Conservation (phyloP, 805 yeast genomes). For the Saturnispora zaruensis region DNA sequence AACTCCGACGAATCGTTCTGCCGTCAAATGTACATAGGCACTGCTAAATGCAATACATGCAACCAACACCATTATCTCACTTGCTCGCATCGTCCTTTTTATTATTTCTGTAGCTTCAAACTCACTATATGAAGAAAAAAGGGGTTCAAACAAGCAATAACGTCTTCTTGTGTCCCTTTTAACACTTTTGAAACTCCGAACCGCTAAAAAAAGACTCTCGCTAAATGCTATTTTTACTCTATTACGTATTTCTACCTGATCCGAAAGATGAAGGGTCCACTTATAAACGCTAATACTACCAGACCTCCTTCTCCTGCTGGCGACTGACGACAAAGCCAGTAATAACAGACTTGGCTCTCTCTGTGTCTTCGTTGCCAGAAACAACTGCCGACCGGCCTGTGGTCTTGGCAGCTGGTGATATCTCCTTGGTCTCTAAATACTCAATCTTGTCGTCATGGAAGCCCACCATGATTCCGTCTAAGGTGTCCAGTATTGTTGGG, state of each 20-base stretch:
- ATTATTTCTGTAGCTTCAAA: background rate
- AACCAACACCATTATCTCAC: background rate
- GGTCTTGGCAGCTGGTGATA: background rate
- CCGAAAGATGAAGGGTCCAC: background rate
- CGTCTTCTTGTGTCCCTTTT: background rate
- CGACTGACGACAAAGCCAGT: conserved; percentile 7
- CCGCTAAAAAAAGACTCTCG: background rate
- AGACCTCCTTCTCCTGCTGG: conserved; percentile 3
- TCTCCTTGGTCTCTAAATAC: conserved; percentile 25
- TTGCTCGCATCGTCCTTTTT: background rate
- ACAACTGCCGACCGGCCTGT: background rate
- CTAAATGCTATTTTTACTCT: background rate
- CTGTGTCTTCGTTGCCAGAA: background rate
- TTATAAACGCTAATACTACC: background rate
- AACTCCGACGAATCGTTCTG: background rate
- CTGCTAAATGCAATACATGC: background rate
- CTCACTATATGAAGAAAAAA: background rate
- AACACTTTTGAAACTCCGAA: background rate
- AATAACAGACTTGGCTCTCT: conserved; percentile 3
- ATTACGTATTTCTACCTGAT: background rate
- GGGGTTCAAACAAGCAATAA: background rate
- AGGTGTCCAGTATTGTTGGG: conserved; percentile 38
- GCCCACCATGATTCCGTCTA: conserved; percentile 52
- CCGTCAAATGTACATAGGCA: background rate
- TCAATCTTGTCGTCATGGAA: conserved; percentile 44